Base-by-base conservation (phyloP, 305 asterid genomes). In the Fraxinus greggii region DNA sequence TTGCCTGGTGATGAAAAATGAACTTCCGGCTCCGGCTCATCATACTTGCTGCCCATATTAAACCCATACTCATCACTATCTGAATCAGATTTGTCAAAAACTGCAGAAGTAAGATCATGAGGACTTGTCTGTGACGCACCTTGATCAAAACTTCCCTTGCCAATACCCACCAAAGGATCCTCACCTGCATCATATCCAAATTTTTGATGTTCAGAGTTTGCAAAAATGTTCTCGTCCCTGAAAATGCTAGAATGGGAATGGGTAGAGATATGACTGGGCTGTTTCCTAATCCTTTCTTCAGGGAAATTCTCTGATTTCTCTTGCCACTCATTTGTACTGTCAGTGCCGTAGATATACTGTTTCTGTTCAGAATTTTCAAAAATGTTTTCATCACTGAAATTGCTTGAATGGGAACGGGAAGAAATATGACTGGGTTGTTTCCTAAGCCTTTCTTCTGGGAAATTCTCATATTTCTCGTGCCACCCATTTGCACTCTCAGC, bases 71-170 rank as follows among this genome's bases (percentile, higher is more conserved):
- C 78, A 45, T 88, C 94, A 79, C 78, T 80, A 35, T 90, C 96
- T 72, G 97, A 91, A 86, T 92, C 92, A 84, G 87, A 84, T 56
- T 89, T 90, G 80, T 93, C 96, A 87, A 87, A 91, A 81, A 85
- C 75, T 85, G 79, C 90, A 88, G 87, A 86, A 84, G 82, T 90
- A 77, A 83, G 72, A 80, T 82, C 91, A 79, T 84, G 87, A 82
- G 88, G 82, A 85, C 88, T 81, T 75, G 82, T 80, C 84, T 82
- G 76, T 21, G 83, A 83, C 29, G 87, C 79, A 85, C 82, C 91
- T 40, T 75, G 85, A 79, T 79, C 65, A 83, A 83, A 67, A 78
- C 67, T 48, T 4, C 80, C 82, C 76, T 83, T 84, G 33, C 83
- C 86, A 75, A 40, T 75, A 81, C 79, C 82, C 84, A 36, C 76